Base-by-base conservation (phyloP, 148 eudicot genomes). In the Camellia japonica region DNA sequence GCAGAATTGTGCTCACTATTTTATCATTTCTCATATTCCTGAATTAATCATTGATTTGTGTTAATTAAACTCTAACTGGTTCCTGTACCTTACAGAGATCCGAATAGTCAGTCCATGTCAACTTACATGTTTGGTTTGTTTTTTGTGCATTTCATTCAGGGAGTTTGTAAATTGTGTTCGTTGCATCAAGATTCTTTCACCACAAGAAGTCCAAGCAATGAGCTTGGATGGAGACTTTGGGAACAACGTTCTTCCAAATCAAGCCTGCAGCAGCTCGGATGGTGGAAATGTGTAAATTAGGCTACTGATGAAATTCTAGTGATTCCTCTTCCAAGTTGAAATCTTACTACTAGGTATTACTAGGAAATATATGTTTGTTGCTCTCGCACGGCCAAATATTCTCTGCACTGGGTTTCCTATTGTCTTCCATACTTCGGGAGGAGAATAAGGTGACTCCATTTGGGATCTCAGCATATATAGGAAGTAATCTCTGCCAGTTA, bases 191-290 rank as follows among this genome's bases (percentile, higher is more conserved):
- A 96, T 96, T 62, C 93, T 96, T 16, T 96, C 99, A 4, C 97
- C 99, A 15, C 99, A 93, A 87, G 99, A 96, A 83, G 99, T 96
- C 71, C 97, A 96, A 58, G 93, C 92, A 77, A 92, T 96, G 99
- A 96, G 99, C 89, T 87, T 92, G 81, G 99, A 93, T 69, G 99
- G 94, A 74, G 99, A 96, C 85, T 88, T 93, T 18, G 94, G 94
- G 16, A 90, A 89, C 79, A 86, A 51, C 44, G 87, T 87, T 58
- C 86, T 92, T 16, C 90, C 83, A 15, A 92, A 93, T 82, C 99
- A 93, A 90, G 91, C 98, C 52, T 92, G 97, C 71, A 96, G 98
- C 85, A 93, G 98, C 83, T 96, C 99, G 3, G 99, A 91, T 75
- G 92, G 92, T 52, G 95, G 97, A 61, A 91, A 85, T 77, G 83